Evolutionary conservation across 495 filamentous ascomycete genomes (phyloP), one percentile per base, ranked within the genome.

Genomic region (Penicillium daleae): DNA sequence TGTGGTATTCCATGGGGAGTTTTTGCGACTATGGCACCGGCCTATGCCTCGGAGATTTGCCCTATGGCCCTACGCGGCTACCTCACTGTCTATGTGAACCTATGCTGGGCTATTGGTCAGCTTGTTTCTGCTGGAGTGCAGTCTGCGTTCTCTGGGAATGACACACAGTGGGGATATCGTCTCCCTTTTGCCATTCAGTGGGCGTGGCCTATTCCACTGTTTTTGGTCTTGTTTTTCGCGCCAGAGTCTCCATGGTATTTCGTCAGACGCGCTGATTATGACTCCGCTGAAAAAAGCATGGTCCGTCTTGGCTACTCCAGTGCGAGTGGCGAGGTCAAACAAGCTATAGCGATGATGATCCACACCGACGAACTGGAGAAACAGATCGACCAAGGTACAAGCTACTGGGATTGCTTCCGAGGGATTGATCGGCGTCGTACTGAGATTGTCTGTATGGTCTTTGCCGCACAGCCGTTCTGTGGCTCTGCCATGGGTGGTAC

Each of bases 21-120:
- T 4, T 48, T 56, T 50, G 52, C 57, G 6, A 59, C 57, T 6
- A 59, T 59, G 19, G 57, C 31, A n/a, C 57, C 57, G n/a, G 46
- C 46, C 6, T 90, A 89, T 62, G 88, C 87, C 42, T 87, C 86
- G 51, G 88, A 90, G 66, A 85, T 89, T 40, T 85, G 80, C 64
- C 87, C 87, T 6, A 78, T 87, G 0, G 76, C 80, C 31, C 80
- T 90, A 55, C 78, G 87, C 17, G 79, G 83, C 22, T 89, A 86
- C 65, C 66, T 89, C 31, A 89, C 87, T 0, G 87, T 85, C 15
- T 88, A 87, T 56, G 82, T 89, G 68, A 89, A 89, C 74, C 82
- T 87, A 58, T 87, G 86, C 74, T 89, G 86, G 86, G 73, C 73
- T 48, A 71, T 62, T 8, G 50, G 44, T 3, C 31, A 59, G 46